Evolutionary conservation across 2,329 filamentous ascomycete species (phyloP), one percentile per base, ranked within the genome.

Genomic region (Ophiobolus disseminans): DNA sequence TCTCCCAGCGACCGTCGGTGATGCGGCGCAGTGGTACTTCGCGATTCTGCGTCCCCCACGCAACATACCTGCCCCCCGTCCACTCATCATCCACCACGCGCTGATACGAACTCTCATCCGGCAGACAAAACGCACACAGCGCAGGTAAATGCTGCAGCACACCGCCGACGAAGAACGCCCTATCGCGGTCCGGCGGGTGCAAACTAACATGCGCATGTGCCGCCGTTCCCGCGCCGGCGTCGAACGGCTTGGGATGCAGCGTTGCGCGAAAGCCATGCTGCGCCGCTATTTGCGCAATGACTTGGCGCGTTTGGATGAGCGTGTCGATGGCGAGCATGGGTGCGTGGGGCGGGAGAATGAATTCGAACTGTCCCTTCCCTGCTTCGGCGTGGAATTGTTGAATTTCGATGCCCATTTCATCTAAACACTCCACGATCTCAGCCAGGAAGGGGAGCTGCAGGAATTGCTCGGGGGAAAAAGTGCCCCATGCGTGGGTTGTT

Each of bases 41-140:
- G 14, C 88, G 84, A 69, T 94, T 94, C 73, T 94, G 86, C 4
- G 85, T 88, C 10, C 90, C 90, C 90, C 89, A 95, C 0, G 86
- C 76, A 0, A 92, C 82, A 86, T 87, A 92, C 6, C 85, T 82
- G 0, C 89, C 89, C n/a, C 89, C 89, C 0, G 88, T 82, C 90
- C 89, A 94, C 11, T 47, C 77, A n/a, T 89, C 82, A 43, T 91
- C 86, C 1, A 75, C 72, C 9, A 89, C 79, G 4, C 90, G 82
- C 26, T 82, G 82, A 69, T 94, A 94, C 68, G 86, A 90, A 0
- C 79, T 78, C 1, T 82, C 78, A 55, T 84, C 83, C 26, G 86
- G 81, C 60, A 90, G 83, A 0, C 84, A 85, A 48, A 94, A 86
- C 0, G 90, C 88, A 9, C 81, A 74, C n/a, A 94, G 75, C 2